Evolutionary conservation across 345 rosid species (phyloP).

Genomic region (Camelina neglecta): DNA sequence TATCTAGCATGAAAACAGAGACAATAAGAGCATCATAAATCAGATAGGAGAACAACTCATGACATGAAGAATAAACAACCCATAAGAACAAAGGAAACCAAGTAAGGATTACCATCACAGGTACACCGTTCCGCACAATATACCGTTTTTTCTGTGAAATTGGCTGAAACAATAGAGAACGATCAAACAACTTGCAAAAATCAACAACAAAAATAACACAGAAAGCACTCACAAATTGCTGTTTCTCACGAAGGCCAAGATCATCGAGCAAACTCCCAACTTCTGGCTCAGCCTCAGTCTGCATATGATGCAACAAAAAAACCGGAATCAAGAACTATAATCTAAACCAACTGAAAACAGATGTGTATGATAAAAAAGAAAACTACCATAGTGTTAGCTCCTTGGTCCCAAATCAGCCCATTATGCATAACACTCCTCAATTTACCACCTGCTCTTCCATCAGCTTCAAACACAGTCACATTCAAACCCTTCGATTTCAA

Average conservation of each 20-base stretch:
- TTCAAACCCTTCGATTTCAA: constrained; percentile 77
- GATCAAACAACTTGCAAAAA: neutral
- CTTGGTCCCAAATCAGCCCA: constrained; percentile 89
- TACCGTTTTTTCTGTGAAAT: constrained; percentile 79
- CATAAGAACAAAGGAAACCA: constrained; percentile 29
- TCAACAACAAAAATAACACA: neutral
- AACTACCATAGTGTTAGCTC: constrained; percentile 91
- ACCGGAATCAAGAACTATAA: neutral
- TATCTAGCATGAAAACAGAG: constrained; percentile 53
- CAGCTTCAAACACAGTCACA: constrained; percentile 86
- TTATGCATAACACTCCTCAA: constrained; percentile 63
- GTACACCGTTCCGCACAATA: constrained; percentile 74
- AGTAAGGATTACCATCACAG: constrained; percentile 65
- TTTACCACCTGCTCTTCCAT: constrained; percentile 86
- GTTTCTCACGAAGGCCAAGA: constrained; percentile 81
- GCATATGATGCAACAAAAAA: constrained; percentile 34
- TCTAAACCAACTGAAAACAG: neutral
- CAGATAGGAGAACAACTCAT: constrained; percentile 14
- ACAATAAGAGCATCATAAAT: constrained; percentile 15
- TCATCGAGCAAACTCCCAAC: constrained; percentile 71
- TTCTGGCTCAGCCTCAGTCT: constrained; percentile 88
- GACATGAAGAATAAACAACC: constrained; percentile 26
- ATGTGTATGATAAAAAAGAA: neutral
- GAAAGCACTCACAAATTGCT: constrained; percentile 71
- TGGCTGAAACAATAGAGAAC: constrained; percentile 61